phyloP scores from a whole-genome alignment of 163 green algal species.

The Prototheca stagnorum region DNA sequence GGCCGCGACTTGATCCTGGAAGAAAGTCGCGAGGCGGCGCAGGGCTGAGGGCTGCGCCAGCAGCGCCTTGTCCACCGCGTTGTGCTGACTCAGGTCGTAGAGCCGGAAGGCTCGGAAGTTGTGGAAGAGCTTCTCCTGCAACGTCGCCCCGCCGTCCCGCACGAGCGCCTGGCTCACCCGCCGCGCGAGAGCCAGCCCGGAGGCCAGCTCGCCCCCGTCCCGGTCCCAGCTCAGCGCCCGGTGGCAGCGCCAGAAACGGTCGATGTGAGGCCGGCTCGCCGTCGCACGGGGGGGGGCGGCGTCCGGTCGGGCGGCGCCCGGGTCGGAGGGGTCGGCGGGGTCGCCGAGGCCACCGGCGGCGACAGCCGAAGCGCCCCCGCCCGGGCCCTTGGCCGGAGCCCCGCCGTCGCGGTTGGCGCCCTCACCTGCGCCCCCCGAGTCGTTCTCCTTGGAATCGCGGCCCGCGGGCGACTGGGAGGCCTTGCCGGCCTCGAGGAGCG shows the following conservation, averaged over 20 bases:
- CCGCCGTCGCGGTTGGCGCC: too few species aligned
- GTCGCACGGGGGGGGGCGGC: too few species aligned
- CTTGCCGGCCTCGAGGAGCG: slow-evolving; percentile 23
- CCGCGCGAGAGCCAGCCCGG: slow-evolving; percentile 33
- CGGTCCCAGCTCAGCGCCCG: slow-evolving; percentile 18
- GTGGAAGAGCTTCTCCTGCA: slow-evolving; percentile 18
- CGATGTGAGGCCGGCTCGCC: slow-evolving; percentile 3
- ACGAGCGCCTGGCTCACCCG: slow-evolving; percentile 30
- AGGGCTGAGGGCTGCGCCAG: slow-evolving; percentile 30
- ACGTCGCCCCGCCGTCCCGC: slow-evolving; percentile 18
- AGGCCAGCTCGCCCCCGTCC: slow-evolving; percentile 18
- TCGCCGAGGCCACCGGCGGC: too few species aligned
- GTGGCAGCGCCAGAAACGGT: slow-evolving; percentile 18
- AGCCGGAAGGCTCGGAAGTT: slow-evolving; percentile 26
- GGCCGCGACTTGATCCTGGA: slow-evolving; percentile 27
- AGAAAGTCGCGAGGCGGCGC: slow-evolving; percentile 31
- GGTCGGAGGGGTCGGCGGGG: too few species aligned
- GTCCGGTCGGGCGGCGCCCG: too few species aligned
- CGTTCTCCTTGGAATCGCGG: neutral
- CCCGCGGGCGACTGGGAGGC: neutral
- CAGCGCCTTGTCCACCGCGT: slow-evolving; percentile 12
- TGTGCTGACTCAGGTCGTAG: slow-evolving; percentile 22
- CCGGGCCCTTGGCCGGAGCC: too few species aligned
- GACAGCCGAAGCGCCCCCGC: too few species aligned
- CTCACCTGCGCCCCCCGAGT: too few species aligned